A percentile compares a stretch with the other conserved stretches of the same genome.
Evolutionary conservation across 768 basidiomycete species (phyloP).

Genomic region (Pleurotus eryngii): DNA sequence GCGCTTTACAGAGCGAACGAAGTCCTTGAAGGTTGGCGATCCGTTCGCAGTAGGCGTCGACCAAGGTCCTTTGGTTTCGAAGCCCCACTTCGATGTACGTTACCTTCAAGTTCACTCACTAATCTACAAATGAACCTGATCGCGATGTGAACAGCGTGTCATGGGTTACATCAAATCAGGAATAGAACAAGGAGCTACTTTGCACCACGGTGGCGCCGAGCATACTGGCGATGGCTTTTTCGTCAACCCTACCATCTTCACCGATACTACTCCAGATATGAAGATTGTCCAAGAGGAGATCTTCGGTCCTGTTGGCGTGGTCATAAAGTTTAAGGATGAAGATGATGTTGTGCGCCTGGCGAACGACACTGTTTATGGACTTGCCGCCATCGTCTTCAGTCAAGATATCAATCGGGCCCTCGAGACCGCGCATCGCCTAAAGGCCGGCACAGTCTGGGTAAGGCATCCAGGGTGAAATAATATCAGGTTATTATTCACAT

Average conservation of each 20-base stretch:
- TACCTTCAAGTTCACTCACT: slow-evolving; percentile 5
- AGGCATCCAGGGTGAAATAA: neutral
- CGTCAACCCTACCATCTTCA: slow-evolving; percentile 59
- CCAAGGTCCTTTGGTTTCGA: slow-evolving; percentile 80
- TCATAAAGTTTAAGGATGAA: slow-evolving; percentile 64
- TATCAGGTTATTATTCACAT: neutral
- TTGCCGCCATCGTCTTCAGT: slow-evolving; percentile 86
- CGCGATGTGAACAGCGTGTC: slow-evolving; percentile 42
- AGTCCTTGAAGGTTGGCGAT: slow-evolving; percentile 61
- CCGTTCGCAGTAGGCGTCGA: slow-evolving; percentile 58
- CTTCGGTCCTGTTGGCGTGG: slow-evolving; percentile 70
- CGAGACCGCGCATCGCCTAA: slow-evolving; percentile 65
- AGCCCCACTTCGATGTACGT: slow-evolving; percentile 69
- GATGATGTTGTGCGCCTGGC: slow-evolving; percentile 67
- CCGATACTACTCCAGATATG: slow-evolving; percentile 59
- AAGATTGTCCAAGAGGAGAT: slow-evolving; percentile 68
- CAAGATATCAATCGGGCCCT: slow-evolving; percentile 74
- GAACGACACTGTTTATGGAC: slow-evolving; percentile 86
- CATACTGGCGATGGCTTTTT: slow-evolving; percentile 59
- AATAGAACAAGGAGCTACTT: slow-evolving; percentile 61
- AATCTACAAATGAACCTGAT: neutral
- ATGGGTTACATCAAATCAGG: slow-evolving; percentile 70
- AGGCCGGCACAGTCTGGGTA: slow-evolving; percentile 82
- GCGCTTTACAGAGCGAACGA: slow-evolving; percentile 52
- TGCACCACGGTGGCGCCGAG: slow-evolving; percentile 57